Evolutionary conservation across 352 stramenopile genomes (phyloP), one percentile per base, ranked within the genome.

Genomic region (Blastocystis sp.): DNA sequence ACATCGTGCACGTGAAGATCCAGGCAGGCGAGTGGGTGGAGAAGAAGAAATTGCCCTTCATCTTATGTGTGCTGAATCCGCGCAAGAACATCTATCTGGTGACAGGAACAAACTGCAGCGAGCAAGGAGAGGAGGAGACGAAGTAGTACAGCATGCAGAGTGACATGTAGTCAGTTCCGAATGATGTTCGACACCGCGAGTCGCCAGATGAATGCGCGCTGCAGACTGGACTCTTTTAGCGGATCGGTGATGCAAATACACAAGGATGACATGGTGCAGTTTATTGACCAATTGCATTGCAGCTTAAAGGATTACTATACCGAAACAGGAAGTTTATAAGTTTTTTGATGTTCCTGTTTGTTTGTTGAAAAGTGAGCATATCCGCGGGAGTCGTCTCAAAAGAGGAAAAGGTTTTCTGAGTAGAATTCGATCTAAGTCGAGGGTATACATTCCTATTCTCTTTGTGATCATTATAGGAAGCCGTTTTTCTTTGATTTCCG

Each of bases 171-270:
- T 70, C 45, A 88, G 18, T 88, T 88, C 24, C 50, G 41, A 8
- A 50, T 76, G 26, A 24, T 88, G 37, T 88, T 88, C n/a, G 26
- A 88, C 1, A 37, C 30, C 13, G 54, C 76, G 43, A 88, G 26
- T 11, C 45, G 68, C 20, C 24, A 59, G 39, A 88, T 88, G 64
- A 24, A 88, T 7, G 59, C 76, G n/a, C n/a, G 76, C 11, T 76
- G 64, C 68, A 34, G 64, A 8, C n/a, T 88, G 8, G 76, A 88
- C 30, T 88, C 76, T 18, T 88, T 88, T n/a, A 88, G 76, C 47
- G 76, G 76, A 45, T 76, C 76, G 26, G 64, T 88, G 39, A 76
- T 88, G 39, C 59, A 88, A 26, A 73, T 88, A 20, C 64, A 88
- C 41, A 88, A 88, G 47, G 76, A 88, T 9, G 76, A 88, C 39